A percentile compares a stretch with the other conserved stretches of the same genome.
Evolutionary conservation across 208 protist species (phyloP).

Genomic region (Trypanosoma platydactyli): DNA sequence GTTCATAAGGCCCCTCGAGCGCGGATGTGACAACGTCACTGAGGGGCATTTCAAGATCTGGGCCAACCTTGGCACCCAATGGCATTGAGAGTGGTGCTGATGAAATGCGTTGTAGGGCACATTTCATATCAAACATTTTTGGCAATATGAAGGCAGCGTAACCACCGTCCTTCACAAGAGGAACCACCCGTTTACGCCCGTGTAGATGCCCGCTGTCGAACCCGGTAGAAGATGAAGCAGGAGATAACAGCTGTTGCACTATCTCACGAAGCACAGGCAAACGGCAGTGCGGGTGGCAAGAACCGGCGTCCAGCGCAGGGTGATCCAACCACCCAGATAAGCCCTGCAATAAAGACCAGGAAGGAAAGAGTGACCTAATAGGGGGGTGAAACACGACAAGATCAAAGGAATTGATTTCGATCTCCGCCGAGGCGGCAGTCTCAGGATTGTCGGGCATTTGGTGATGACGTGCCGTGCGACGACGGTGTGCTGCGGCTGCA

Average conservation of each 20-base stretch:
- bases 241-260: conserved; percentile 25
- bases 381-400: conserved; percentile 52
- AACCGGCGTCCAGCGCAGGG: background rate
- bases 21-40: conserved; percentile 52
- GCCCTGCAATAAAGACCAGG: conserved; percentile 24
- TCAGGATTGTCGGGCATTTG: conserved; percentile 7
- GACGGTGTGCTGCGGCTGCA: conserved; percentile 32
- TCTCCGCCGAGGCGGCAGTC: conserved; percentile 1
- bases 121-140: conserved; percentile 35
- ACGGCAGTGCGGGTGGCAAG: conserved; percentile 24
- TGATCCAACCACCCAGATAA: background rate
- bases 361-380: conserved; percentile 21
- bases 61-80: background rate
- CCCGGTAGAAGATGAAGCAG: too few relatives aligned
- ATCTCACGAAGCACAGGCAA: conserved; percentile 29
- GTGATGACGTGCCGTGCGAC: conserved; percentile 18
- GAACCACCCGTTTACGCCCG: background rate
- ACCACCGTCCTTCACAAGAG: conserved; percentile 33
- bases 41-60: conserved; percentile 20
- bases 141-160: conserved; percentile 68
- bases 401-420: conserved; percentile 36
- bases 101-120: conserved; percentile 24
- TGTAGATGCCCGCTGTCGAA: background rate
- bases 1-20: conserved; percentile 59
- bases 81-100: background rate